A percentile compares a stretch with the other conserved stretches of the same genome.
Conservation (phyloP, 2,329 filamentous ascomycete genomes). For the Exophiala sideris region DNA sequence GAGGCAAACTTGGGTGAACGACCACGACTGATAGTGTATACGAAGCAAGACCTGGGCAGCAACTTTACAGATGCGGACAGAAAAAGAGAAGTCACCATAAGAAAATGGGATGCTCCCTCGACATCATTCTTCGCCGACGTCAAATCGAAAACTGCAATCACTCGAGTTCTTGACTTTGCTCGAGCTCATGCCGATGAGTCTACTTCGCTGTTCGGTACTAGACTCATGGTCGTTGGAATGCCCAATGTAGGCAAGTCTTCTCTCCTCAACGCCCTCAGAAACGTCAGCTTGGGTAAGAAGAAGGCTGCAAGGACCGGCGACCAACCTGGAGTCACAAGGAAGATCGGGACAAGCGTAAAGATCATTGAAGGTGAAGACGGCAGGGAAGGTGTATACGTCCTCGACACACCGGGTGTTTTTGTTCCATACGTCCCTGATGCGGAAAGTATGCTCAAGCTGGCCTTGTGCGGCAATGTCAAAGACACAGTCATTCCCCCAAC, state of each 20-base stretch:
- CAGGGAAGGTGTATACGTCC: conserved; percentile 68
- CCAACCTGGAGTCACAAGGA: conserved; percentile 85
- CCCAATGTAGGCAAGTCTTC: conserved; percentile 96
- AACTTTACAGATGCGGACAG: conserved; percentile 38
- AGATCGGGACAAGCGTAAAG: conserved; percentile 77
- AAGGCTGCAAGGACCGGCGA: conserved; percentile 81
- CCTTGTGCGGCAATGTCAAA: conserved; percentile 85
- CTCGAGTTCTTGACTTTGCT: conserved; percentile 49
- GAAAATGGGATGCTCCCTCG: conserved; percentile 52
- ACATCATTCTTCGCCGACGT: conserved; percentile 54
- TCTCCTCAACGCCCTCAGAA: conserved; percentile 81
- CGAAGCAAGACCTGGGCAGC: conserved; percentile 74
- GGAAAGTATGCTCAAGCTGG: conserved; percentile 91
- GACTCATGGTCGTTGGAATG: conserved; percentile 90
- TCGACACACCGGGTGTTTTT: conserved; percentile 94
- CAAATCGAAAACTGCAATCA: conserved; percentile 45
- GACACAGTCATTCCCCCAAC: conserved; percentile 76
- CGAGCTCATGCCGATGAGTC: conserved; percentile 48
- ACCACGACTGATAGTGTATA: conserved; percentile 81
- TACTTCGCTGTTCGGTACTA: conserved; percentile 68
- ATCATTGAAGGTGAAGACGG: conserved; percentile 61
- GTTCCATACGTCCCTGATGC: conserved; percentile 83
- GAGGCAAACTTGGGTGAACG: conserved; percentile 71
- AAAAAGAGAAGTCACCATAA: conserved; percentile 50
- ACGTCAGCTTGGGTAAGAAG: conserved; percentile 59